Evolutionary conservation across 225 moss, liverwort and hornwort genomes (phyloP).

Genomic region (Pseudoscleropodium purum): DNA sequence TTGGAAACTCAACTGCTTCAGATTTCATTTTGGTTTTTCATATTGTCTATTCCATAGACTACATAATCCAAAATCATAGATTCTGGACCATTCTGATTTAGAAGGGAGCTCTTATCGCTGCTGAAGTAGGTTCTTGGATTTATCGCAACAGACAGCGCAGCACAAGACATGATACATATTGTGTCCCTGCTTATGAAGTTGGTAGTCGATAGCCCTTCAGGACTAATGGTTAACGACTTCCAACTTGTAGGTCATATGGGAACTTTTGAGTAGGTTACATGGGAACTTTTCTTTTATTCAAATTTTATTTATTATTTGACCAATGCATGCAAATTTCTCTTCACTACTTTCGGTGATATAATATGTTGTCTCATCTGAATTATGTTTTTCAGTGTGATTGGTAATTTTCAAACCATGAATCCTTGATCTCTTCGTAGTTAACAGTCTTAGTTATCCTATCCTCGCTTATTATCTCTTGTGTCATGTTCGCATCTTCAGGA

Average conservation of each 20-base stretch:
- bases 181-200: neutral
- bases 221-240: neutral
- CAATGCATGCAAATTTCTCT: neutral
- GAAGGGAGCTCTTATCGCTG: neutral
- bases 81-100: neutral
- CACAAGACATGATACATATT: neutral
- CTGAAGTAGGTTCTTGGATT: neutral
- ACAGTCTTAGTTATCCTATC: neutral
- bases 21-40: neutral
- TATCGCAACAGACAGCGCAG: neutral
- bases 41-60: neutral
- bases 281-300: neutral
- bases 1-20: neutral
- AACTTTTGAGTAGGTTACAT: neutral
- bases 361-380: neutral
- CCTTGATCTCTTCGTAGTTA: neutral
- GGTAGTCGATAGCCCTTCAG: neutral
- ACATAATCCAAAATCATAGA: neutral
- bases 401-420: neutral
- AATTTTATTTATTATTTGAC: neutral
- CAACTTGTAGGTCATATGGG: neutral
- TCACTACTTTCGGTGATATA: neutral
- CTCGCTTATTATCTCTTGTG: neutral
- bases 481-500: conserved; percentile 25
- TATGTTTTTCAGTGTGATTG: neutral